A percentile compares a stretch with the other conserved stretches of the same genome.
Conservation (phyloP, 176 grass and related monocot species). For the Saccharum spontaneum region DNA sequence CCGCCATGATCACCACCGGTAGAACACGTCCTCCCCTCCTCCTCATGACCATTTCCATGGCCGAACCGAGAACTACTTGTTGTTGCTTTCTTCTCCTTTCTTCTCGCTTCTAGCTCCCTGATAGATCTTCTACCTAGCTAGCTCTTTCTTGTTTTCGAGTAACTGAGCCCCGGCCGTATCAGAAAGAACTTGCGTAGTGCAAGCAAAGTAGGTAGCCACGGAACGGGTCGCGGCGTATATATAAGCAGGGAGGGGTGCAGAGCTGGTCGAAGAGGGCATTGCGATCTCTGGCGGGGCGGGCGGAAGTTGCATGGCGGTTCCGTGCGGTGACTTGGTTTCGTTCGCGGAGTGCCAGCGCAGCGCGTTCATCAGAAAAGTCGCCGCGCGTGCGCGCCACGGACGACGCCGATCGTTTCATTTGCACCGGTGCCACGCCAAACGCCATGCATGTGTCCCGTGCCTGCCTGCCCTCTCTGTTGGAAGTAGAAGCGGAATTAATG, state of each 20-base stretch:
- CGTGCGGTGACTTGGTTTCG: slow-evolving; percentile 33
- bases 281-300: background rate
- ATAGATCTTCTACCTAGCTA: too few species aligned
- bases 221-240: slow-evolving; percentile 20
- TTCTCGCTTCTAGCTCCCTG: too few species aligned
- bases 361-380: slow-evolving; percentile 28
- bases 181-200: background rate
- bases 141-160: background rate
- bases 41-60: background rate
- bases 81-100: background rate
- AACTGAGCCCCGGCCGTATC: background rate
- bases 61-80: background rate
- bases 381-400: background rate
- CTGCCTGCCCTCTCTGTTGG: background rate
- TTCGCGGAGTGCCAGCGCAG: background rate
- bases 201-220: background rate
- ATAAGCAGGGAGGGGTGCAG: background rate
- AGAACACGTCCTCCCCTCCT: background rate
- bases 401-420: background rate
- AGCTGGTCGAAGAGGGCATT: background rate
- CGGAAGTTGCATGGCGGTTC: slow-evolving; percentile 29
- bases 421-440: background rate
- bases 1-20: background rate
- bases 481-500: background rate
- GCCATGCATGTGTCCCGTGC: background rate